Conservation (phyloP, 176 grass and related monocot species). For the Avena insularis region DNA sequence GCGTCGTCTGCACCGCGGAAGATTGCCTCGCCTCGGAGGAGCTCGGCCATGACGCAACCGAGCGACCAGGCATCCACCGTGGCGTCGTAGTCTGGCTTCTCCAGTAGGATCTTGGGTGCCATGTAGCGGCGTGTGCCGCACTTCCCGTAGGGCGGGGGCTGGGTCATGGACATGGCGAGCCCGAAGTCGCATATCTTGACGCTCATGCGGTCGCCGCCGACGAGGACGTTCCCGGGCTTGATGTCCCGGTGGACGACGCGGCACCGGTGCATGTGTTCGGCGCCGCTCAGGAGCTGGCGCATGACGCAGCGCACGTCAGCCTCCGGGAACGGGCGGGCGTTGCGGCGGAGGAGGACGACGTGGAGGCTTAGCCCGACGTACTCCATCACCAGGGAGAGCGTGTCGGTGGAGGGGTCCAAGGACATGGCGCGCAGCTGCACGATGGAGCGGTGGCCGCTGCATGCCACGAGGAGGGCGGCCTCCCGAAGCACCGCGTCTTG, state of each 20-base stretch:
- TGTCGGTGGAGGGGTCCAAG: background rate
- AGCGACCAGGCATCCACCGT: constrained; percentile 5
- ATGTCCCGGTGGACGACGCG: constrained; percentile 61
- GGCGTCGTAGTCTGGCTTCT: constrained; percentile 15
- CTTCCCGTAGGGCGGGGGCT: background rate
- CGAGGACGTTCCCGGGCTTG: constrained; percentile 53
- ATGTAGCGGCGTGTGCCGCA: background rate
- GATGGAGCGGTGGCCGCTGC: constrained; percentile 41
- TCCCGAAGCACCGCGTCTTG: background rate
- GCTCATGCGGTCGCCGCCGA: constrained; percentile 8
- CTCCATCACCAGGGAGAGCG: constrained; percentile 57
- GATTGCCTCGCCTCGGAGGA: background rate
- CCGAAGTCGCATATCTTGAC: constrained; percentile 33
- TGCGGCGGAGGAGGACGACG: constrained; percentile 27
- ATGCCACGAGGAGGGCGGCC: constrained; percentile 28
- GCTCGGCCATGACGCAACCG: constrained; percentile 24
- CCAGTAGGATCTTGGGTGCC: constrained; percentile 11
- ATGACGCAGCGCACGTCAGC: constrained; percentile 36
- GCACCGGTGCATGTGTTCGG: constrained; percentile 41
- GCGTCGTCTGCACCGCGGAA: background rate
- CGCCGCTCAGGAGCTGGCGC: constrained; percentile 47
- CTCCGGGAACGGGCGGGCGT: constrained; percentile 26
- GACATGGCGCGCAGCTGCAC: constrained; percentile 47
- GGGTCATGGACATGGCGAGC: background rate
- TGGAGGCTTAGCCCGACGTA: constrained; percentile 47